Base-by-base conservation (phyloP, 2,329 filamentous ascomycete genomes). In the Diaporthe batatas region DNA sequence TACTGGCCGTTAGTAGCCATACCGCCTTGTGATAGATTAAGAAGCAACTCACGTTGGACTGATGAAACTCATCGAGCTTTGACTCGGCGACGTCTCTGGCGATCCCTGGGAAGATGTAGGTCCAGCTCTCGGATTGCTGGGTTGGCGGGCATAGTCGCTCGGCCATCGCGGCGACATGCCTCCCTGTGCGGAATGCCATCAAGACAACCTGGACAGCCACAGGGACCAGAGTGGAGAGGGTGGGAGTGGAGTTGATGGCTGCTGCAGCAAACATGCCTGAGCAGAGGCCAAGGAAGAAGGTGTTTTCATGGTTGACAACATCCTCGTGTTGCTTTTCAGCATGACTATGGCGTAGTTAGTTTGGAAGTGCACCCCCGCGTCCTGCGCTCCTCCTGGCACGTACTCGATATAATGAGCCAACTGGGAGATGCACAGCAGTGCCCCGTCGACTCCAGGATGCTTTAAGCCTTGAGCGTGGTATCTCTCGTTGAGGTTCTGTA, bases 211-310 rank as follows among this genome's bases (percentile, higher is more conserved):
- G 89, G 21, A 91, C 86, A 68, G 88, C 91, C 67, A 93, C 84
- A 8, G 87, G 87, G 29, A 93, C 84, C 47, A 94, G 83, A 59
- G 90, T 86, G 23, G 88, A 89, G 62, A 92, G 83, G 7, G 90
- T 91, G 73, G 87, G 88, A 42, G 91, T 87, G 29, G 89, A 90
- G 16, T 91, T 88, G 72, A 93, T 88, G 21, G 91, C 91, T 16
- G 89, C 85, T n/a, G 90, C 91, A n/a, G 91, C 91, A 77, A 93
- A 89, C 29, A 92, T 85, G 68, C 92, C 92, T 53, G 91, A 92
- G 84, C 91, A 93, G 55, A 93, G 86, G 72, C 91, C 91, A 36
- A 92, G 85, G 32, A 91, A 84, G 78, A 87, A 83, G 18, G 85
- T 88, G 82, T 89, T 80, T 78, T 84, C 78, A 79, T 86, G 79